Conservation (phyloP, 331 rosid species). For the Ulmus americana region DNA sequence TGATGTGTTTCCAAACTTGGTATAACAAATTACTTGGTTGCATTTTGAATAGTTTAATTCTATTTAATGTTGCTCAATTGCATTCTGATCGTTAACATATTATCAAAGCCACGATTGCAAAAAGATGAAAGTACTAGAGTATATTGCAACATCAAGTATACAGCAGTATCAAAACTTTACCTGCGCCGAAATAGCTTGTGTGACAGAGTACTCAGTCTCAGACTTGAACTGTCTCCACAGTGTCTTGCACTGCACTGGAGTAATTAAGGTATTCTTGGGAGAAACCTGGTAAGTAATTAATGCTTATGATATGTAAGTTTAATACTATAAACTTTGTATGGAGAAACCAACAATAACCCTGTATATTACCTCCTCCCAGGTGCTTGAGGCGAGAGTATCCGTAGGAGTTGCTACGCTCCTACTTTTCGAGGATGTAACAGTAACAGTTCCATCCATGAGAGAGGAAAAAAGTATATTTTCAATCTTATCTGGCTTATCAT, state of each 20-base stretch:
- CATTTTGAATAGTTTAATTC: background rate
- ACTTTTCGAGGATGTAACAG: slow-evolving; percentile 41
- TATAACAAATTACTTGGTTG: background rate
- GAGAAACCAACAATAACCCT: slow-evolving; percentile 20
- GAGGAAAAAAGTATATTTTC: slow-evolving; percentile 45
- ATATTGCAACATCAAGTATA: background rate
- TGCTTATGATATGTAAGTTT: slow-evolving; percentile 12
- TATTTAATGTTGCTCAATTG: no score
- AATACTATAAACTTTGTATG: slow-evolving; percentile 8
- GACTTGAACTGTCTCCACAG: slow-evolving; percentile 85
- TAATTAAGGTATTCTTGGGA: slow-evolving; percentile 48
- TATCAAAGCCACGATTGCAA: background rate
- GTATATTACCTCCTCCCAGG: slow-evolving; percentile 79
- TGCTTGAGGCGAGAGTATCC: slow-evolving; percentile 76
- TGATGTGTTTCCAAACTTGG: background rate
- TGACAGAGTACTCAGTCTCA: slow-evolving; percentile 66
- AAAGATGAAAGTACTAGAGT: background rate
- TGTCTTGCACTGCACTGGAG: slow-evolving; percentile 82
- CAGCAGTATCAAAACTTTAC: slow-evolving; percentile 22
- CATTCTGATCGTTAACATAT: no score
- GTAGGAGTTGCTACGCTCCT: slow-evolving; percentile 30
- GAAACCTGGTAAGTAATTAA: slow-evolving; percentile 44
- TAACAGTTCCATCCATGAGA: slow-evolving; percentile 44
- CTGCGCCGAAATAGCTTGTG: slow-evolving; percentile 90
- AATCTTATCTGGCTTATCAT: slow-evolving; percentile 69